These are phyloP conservation scores for Haematococcus sp. DNA, from an alignment of 139 green algal genomes.

Conservation along the genomic window DNA sequence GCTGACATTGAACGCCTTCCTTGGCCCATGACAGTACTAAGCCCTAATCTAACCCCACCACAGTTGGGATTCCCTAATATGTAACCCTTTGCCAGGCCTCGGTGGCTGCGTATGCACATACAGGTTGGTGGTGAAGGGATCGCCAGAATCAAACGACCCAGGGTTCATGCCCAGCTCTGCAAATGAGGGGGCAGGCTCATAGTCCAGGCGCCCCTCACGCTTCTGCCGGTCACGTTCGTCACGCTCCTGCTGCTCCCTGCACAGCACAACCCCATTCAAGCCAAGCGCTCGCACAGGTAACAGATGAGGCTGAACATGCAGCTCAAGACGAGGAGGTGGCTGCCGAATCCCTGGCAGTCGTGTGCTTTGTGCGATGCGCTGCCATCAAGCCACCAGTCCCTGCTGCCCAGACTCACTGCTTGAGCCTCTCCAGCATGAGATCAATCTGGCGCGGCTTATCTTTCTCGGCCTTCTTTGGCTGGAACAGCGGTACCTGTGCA, in stretches of 20 bases:
- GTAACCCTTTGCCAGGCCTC: too few species aligned
- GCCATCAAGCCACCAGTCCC: too few species aligned
- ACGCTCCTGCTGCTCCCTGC: conserved; percentile 75
- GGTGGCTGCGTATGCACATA: too few species aligned
- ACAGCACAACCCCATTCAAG: background rate
- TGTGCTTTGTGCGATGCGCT: too few species aligned
- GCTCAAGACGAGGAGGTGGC: too few species aligned
- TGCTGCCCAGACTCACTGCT: conserved; percentile 73
- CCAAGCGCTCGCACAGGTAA: background rate
- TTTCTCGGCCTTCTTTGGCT: conserved; percentile 47
- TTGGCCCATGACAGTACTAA: too few species aligned
- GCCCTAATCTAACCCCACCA: too few species aligned
- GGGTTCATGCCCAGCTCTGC: conserved; percentile 8
- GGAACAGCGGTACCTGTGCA: background rate
- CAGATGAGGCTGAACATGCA: background rate
- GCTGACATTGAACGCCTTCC: too few species aligned
- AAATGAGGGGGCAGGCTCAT: background rate
- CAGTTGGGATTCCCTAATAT: too few species aligned
- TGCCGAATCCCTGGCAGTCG: too few species aligned
- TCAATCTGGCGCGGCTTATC: conserved; percentile 85
- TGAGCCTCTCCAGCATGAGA: conserved; percentile 86
- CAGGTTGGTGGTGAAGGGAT: conserved; percentile 91
- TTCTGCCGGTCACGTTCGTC: conserved; percentile 32
- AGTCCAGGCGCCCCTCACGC: background rate
- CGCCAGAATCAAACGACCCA: conserved; percentile 51